phyloP scores from a whole-genome alignment of 148 eudicot species.

The Linanthus parryae region DNA sequence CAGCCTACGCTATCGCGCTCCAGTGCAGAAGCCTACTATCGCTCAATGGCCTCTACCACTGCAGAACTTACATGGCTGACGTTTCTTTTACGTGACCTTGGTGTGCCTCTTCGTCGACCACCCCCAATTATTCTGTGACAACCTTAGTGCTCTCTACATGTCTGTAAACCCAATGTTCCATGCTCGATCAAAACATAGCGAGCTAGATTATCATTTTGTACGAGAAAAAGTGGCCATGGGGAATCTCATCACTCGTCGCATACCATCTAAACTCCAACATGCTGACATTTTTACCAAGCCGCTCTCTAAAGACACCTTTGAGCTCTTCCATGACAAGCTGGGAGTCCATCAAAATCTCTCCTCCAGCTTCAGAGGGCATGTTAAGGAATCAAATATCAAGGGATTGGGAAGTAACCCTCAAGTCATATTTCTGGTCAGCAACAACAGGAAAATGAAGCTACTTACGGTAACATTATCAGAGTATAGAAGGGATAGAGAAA shows the following conservation, averaged over 20 bases:
- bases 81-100: too few relatives aligned
- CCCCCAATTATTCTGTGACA: neutral
- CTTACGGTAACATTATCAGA: too few relatives aligned
- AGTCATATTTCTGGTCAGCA: too few relatives aligned
- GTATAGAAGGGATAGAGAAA: too few relatives aligned
- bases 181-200: neutral
- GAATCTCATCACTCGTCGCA: neutral
- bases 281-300: neutral
- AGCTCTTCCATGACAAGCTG: neutral
- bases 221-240: neutral
- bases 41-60: neutral
- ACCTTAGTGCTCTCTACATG: too few relatives aligned
- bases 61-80: constrained; percentile 1
- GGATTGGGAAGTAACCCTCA: too few relatives aligned
- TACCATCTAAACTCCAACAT: neutral
- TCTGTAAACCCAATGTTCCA: too few relatives aligned
- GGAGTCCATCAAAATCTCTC: neutral
- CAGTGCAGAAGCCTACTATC: neutral
- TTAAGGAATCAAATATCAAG: too few relatives aligned
- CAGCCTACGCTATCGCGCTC: neutral
- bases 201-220: neutral
- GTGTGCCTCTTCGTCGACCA: neutral
- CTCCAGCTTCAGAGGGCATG: neutral
- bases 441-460: too few relatives aligned
- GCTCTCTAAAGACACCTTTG: neutral